Evolutionary conservation across 495 filamentous ascomycete species (phyloP), one percentile per base, ranked within the genome.

Genomic region (Chaetomium cochliodes): DNA sequence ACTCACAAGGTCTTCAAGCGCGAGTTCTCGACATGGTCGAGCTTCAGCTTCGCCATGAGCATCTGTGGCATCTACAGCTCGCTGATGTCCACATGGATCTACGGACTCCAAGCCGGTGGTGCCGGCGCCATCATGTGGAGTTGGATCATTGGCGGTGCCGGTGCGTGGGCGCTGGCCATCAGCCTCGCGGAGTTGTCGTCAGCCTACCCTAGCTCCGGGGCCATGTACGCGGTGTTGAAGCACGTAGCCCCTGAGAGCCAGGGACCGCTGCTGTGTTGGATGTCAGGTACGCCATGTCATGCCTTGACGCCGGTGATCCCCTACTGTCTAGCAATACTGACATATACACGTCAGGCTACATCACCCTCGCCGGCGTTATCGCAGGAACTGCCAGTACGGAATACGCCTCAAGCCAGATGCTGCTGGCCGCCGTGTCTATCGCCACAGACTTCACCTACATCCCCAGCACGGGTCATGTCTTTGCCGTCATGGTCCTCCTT

Each of bases 361-460:
- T 89, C 71, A 90, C 88, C 65, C 80, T 90, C 2, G 77, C 88
- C 5, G 87, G 88, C 46, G 86, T 88, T 65, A 77, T 89, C 49
- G 82, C 84, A 11, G 88, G 88, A 44, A 80, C 85, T 37, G 87
- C 88, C 8, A 86, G 84, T 0, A 84, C 86, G 2, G 87, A 88
- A 66, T 90, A 90, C 66, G 87, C 86, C 7, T 82, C 85, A 6
- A 84, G 86, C 0, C 86, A 89, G 71, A 82, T 90, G 81, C 82
- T 90, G 41, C 77, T 90, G 6, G 87, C 87, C 5, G 85, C 85
- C 18, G 84, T 87, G 15, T 84, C 84, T 7, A 89, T 90, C 81
- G 80, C 80, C 26, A 77, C 82, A 6, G 74, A 81, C 64, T 84
- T 86, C 69, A 70, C 78, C 15, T 88, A 86, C 67, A 59, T 70